phyloP scores from a whole-genome alignment of 805 yeast genomes.

The Starmerella sp. region DNA sequence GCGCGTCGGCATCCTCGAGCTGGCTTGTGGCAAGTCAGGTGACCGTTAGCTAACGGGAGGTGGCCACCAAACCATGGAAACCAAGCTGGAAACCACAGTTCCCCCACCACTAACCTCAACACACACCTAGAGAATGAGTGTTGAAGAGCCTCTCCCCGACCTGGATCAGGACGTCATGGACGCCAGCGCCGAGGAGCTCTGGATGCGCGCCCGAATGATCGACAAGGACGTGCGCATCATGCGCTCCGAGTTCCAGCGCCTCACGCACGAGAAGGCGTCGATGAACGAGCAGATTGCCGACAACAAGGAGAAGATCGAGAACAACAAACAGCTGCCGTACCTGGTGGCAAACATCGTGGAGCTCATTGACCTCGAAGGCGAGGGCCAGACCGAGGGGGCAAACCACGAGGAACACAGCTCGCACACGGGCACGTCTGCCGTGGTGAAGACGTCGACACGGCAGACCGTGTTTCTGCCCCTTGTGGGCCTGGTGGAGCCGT shows the following conservation, averaged over 20 bases:
- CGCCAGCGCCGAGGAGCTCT: constrained; percentile 70
- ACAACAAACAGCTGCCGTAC: constrained; percentile 91
- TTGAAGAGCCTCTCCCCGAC: constrained; percentile 35
- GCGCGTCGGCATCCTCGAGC: background rate
- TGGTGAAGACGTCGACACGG: constrained; percentile 91
- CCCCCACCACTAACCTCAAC: background rate
- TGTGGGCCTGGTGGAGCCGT: constrained; percentile 89
- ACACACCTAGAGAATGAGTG: constrained; percentile 10
- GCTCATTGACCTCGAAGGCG: constrained; percentile 77
- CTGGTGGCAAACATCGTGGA: constrained; percentile 95
- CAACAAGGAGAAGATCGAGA: constrained; percentile 89
- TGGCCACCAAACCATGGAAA: constrained; percentile 1
- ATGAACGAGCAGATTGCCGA: constrained; percentile 92
- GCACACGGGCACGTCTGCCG: constrained; percentile 93
- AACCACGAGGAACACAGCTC: constrained; percentile 87
- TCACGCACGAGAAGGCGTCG: constrained; percentile 82
- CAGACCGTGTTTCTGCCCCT: constrained; percentile 94
- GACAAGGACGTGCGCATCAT: constrained; percentile 94
- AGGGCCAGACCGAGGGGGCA: constrained; percentile 75
- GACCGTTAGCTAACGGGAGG: constrained; percentile 2
- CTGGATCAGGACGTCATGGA: constrained; percentile 72
- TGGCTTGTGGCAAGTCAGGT: constrained; percentile 1
- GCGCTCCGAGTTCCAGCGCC: constrained; percentile 80
- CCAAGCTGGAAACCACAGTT: background rate
- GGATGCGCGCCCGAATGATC: constrained; percentile 72